Conservation (phyloP, 2,329 filamentous ascomycete species). For the Cryphonectria parasitica region DNA sequence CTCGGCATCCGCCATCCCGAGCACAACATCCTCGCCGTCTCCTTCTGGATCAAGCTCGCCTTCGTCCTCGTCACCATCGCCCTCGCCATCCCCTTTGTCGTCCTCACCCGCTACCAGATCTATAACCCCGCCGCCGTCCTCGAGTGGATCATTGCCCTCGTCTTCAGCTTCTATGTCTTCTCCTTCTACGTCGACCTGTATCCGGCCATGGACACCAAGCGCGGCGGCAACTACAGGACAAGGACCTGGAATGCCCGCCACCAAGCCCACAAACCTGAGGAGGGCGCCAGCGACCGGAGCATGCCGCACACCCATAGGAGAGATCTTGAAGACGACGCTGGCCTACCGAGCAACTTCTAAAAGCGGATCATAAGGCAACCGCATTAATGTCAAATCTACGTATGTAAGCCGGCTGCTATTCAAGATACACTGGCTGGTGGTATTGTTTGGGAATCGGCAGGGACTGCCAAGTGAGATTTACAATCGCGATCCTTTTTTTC, state of each 20-base stretch:
- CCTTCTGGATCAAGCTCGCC: slow-evolving; percentile 84
- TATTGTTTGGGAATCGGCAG: neutral
- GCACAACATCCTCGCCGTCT: slow-evolving; percentile 71
- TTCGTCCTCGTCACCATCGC: slow-evolving; percentile 82
- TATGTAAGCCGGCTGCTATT: neutral
- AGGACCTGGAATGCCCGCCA: slow-evolving; percentile 22
- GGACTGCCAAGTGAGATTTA: neutral
- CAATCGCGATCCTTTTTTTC: neutral
- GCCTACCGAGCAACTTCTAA: slow-evolving; percentile 18
- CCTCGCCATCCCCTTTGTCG: slow-evolving; percentile 74
- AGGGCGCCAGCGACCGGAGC: slow-evolving; percentile 22
- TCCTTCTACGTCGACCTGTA: slow-evolving; percentile 87
- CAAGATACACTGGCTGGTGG: neutral
- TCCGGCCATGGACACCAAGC: slow-evolving; percentile 70
- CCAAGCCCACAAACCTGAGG: slow-evolving; percentile 23
- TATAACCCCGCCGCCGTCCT: slow-evolving; percentile 74
- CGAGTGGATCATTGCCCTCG: slow-evolving; percentile 78
- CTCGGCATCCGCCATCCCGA: slow-evolving; percentile 79
- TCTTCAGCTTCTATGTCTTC: slow-evolving; percentile 87
- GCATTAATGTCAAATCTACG: neutral
- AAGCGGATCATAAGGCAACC: no score
- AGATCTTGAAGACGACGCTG: neutral
- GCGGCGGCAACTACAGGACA: slow-evolving; percentile 34
- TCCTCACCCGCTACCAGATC: slow-evolving; percentile 51
- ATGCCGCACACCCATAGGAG: slow-evolving; percentile 9